Conservation (phyloP, 2,329 filamentous ascomycete genomes). For the Dactylella cylindrospora region DNA sequence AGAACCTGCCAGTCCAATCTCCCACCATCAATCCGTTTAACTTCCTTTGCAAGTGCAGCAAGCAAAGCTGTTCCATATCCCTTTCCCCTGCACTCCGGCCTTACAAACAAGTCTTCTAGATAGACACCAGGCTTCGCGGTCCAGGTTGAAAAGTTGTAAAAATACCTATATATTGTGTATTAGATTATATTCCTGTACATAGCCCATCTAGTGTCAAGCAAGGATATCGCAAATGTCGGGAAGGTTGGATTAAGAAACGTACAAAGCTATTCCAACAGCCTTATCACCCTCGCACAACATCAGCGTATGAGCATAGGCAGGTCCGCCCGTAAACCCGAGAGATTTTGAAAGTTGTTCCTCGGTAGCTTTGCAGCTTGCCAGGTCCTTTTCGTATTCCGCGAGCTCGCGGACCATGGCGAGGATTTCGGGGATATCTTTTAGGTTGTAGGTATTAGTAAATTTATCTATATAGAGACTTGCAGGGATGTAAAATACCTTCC, state of each 20-base stretch:
- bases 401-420: conserved; percentile 79
- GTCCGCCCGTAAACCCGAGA: conserved; percentile 70
- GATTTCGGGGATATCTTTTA: conserved; percentile 75
- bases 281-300: conserved; percentile 45
- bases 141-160: conserved; percentile 97
- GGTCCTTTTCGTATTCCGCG: conserved; percentile 81
- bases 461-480: background rate
- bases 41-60: conserved; percentile 74
- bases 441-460: background rate
- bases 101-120: conserved; percentile 89
- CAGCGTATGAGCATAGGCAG: conserved; percentile 51
- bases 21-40: conserved; percentile 68
- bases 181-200: conserved; percentile 52
- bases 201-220: conserved; percentile 48
- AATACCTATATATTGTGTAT: conserved; percentile 74
- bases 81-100: conserved; percentile 66
- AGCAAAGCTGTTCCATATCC: conserved; percentile 80
- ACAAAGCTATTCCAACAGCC: conserved; percentile 47
- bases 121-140: conserved; percentile 82
- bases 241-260: conserved; percentile 5
- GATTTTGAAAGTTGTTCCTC: conserved; percentile 70
- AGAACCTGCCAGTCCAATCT: conserved; percentile 88
- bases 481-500: conserved; percentile 26
- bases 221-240: too few relatives aligned
- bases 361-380: conserved; percentile 70